A percentile compares a stretch with the other conserved stretches of the same genome.
phyloP scores from a whole-genome alignment of 345 rosid species.

The Eucalyptus cloeziana region DNA sequence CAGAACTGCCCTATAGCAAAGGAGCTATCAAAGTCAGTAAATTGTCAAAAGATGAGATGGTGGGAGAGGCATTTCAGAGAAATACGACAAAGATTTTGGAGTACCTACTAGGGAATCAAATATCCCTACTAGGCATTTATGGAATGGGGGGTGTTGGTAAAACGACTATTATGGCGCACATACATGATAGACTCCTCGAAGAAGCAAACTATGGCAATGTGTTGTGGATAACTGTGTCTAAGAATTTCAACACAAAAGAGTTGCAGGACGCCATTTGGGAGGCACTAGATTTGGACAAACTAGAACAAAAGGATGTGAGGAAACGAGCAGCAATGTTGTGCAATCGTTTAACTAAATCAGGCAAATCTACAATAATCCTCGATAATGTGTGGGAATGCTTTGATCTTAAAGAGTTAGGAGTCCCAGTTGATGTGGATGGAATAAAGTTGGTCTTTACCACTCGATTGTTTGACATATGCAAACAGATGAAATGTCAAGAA shows the following conservation, averaged over 20 bases:
- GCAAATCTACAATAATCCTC: not conserved
- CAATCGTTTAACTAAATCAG: rapidly evolving
- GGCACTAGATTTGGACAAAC: rapidly evolving
- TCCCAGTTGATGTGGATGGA: not conserved
- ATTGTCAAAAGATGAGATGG: not conserved
- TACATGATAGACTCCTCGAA: not conserved
- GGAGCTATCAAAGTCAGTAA: not conserved
- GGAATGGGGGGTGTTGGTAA: not conserved
- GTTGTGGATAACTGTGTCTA: not conserved
- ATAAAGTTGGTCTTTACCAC: not conserved
- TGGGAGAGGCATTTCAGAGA: not conserved
- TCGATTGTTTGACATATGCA: not conserved
- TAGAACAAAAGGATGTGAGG: not conserved
- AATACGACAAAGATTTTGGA: not conserved
- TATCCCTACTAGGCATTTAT: not conserved
- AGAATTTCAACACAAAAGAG: not conserved
- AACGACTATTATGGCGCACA: not conserved
- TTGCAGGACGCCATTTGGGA: not conserved
- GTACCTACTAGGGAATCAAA: not conserved
- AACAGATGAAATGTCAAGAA: not conserved
- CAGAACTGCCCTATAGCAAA: not conserved
- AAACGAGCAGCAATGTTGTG: not conserved
- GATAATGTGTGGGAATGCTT: not conserved
- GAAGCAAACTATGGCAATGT: not conserved
- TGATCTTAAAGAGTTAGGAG: not conserved